A percentile compares a stretch with the other conserved stretches of the same genome.
phyloP scores from a whole-genome alignment of 2,329 filamentous ascomycete genomes.

The Aureobasidium sp. region DNA sequence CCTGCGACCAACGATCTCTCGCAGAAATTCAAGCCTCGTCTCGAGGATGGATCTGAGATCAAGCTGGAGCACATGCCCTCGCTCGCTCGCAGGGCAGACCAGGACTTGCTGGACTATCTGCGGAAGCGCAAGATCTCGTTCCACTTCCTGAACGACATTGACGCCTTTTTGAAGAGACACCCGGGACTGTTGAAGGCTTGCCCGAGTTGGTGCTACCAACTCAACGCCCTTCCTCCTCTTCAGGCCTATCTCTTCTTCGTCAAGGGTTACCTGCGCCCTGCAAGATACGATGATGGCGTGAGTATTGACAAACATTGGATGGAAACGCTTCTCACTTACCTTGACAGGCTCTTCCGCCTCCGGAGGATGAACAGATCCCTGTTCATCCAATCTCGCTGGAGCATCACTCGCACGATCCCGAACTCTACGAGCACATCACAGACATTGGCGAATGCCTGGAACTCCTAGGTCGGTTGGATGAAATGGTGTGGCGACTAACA shows the following conservation, averaged over 20 bases:
- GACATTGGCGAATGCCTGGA: not conserved
- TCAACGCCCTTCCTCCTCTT: not conserved
- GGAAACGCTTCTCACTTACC: not conserved
- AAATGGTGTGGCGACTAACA: not conserved
- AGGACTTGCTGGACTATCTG: slow-evolving; percentile 1
- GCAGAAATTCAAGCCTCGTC: not conserved
- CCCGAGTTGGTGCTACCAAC: slow-evolving; percentile 1
- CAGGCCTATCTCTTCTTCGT: slow-evolving; percentile 8
- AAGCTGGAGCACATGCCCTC: not conserved
- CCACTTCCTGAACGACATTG: slow-evolving; percentile 4
- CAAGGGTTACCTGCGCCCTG: not conserved
- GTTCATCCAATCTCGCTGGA: not conserved
- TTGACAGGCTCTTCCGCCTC: not conserved
- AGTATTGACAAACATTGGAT: not conserved
- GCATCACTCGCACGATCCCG: not conserved
- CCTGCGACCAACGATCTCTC: not conserved
- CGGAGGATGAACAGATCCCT: not conserved
- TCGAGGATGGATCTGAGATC: not conserved
- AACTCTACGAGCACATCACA: slow-evolving; percentile 3
- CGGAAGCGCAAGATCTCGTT: not conserved
- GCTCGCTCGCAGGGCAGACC: not conserved
- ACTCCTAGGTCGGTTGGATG: not conserved
- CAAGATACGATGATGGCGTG: not conserved
- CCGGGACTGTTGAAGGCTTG: not conserved
- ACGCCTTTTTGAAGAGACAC: not conserved